phyloP scores from a whole-genome alignment of 345 rosid species.

The Eucalyptus erythrocorys region DNA sequence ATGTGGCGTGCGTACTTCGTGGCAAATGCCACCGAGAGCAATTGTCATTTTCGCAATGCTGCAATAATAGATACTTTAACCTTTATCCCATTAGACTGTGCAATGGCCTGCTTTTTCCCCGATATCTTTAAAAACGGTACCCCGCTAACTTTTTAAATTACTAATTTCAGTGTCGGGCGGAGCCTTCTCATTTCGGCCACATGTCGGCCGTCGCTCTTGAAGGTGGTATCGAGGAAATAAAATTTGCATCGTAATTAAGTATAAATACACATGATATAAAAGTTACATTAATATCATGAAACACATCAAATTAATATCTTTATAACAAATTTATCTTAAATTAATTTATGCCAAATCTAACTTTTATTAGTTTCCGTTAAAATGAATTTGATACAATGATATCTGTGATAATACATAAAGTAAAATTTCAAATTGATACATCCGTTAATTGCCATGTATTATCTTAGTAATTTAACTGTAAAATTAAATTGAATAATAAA shows the following conservation, averaged over 20 bases:
- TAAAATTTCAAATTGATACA: too few relatives aligned
- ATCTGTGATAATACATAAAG: too few relatives aligned
- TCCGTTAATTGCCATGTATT: too few relatives aligned
- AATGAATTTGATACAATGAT: too few relatives aligned
- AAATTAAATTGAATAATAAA: too few relatives aligned
- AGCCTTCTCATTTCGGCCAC: not conserved
- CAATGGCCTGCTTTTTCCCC: not conserved
- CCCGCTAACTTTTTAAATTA: not conserved
- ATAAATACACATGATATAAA: not conserved
- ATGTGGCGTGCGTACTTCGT: not conserved
- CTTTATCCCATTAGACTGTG: not conserved
- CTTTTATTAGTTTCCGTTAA: too few relatives aligned
- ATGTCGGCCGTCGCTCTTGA: not conserved
- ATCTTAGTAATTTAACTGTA: too few relatives aligned
- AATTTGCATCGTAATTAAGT: not conserved
- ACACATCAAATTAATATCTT: too few relatives aligned
- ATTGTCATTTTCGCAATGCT: not conserved
- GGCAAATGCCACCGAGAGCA: not conserved
- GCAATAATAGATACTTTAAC: not conserved
- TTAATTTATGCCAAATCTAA: too few relatives aligned
- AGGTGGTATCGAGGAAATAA: not conserved
- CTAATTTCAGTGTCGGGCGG: not conserved
- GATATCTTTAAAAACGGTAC: not conserved
- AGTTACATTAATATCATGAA: not conserved
- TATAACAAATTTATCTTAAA: fast-evolving